These are phyloP conservation scores for Penicillium cosmopolitanum DNA, from an alignment of 495 filamentous ascomycete genomes.

Conservation along the genomic window DNA sequence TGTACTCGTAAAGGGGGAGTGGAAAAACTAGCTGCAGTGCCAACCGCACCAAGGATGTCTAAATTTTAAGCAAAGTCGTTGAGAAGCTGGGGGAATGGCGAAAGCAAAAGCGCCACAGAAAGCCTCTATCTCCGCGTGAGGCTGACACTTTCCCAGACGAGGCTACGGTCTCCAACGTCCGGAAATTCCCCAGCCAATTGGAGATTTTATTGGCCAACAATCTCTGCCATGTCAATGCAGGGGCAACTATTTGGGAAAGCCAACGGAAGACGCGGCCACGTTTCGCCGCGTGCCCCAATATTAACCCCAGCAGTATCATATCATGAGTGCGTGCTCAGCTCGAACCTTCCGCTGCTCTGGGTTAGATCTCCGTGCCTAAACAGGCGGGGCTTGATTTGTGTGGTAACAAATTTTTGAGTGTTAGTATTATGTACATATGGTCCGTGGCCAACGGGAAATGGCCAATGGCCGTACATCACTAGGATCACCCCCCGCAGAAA, in stretches of 20 bases:
- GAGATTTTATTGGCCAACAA: neutral
- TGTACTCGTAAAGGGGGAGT: neutral
- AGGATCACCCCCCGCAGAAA: conserved; percentile 9
- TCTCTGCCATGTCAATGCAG: conserved; percentile 15
- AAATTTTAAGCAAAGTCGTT: conserved; percentile 9
- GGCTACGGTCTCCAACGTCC: neutral
- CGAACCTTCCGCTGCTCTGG: conserved; percentile 3
- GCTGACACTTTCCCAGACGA: neutral
- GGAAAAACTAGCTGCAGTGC: neutral
- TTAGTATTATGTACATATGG: neutral
- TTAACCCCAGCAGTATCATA: neutral
- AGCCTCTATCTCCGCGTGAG: conserved; percentile 11
- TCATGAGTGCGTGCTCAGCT: neutral
- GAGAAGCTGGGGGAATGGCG: neutral
- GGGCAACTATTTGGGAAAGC: conserved; percentile 26
- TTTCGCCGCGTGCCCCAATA: conserved; percentile 10
- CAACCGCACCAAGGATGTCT: neutral
- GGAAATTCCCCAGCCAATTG: conserved; percentile 4
- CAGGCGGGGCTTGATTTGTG: neutral
- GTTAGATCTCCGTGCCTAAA: conserved; percentile 13
- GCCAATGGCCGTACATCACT: conserved; percentile 8
- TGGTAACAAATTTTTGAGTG: neutral
- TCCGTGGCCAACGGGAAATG: conserved; percentile 4
- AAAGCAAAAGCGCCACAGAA: conserved; percentile 16
- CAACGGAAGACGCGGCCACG: conserved; percentile 20